Percentiles rank a stretch among this genome's conserved stretches.
These are phyloP conservation scores for Endocladia muricata DNA, from an alignment of 31 red algal genomes.

Conservation along the genomic window DNA sequence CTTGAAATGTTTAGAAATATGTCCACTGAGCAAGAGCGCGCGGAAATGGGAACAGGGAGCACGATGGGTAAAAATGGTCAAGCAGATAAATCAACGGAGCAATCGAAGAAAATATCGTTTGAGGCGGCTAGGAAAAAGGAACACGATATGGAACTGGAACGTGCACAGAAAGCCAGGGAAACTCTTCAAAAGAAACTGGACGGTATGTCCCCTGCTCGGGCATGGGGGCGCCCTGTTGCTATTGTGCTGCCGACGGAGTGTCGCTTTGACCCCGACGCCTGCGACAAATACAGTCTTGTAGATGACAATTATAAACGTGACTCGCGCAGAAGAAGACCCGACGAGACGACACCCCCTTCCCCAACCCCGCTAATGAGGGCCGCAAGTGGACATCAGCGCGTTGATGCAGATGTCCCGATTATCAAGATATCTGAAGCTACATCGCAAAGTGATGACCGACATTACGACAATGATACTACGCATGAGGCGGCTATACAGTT, in stretches of 20 bases:
- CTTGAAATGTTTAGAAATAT: slow-evolving; percentile 28
- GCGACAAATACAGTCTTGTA: slow-evolving; percentile 23
- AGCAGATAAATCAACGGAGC: background rate
- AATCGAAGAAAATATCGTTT: slow-evolving; percentile 9
- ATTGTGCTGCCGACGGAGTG: slow-evolving; percentile 61
- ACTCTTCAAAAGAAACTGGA: slow-evolving; percentile 28
- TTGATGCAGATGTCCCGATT: too few relatives aligned
- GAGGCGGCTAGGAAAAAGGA: slow-evolving; percentile 57
- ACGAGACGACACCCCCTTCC: slow-evolving; percentile 19
- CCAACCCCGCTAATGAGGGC: background rate
- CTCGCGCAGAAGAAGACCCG: slow-evolving; percentile 2
- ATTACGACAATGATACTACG: too few relatives aligned
- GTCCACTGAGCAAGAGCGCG: background rate
- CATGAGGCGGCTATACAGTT: too few relatives aligned
- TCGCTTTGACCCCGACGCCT: slow-evolving; percentile 32
- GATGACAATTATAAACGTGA: slow-evolving; percentile 6
- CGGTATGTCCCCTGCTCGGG: slow-evolving; percentile 11
- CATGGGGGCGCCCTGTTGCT: slow-evolving; percentile 27
- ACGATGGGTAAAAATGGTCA: background rate
- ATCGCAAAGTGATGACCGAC: too few relatives aligned
- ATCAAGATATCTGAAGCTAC: too few relatives aligned
- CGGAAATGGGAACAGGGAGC: background rate
- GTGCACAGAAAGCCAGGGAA: slow-evolving; percentile 30
- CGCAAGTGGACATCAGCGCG: too few relatives aligned
- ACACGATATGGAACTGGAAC: slow-evolving; percentile 66